These are phyloP conservation scores for Coniella lustricola DNA, from an alignment of 2,329 filamentous ascomycete species.

Conservation along the genomic window DNA sequence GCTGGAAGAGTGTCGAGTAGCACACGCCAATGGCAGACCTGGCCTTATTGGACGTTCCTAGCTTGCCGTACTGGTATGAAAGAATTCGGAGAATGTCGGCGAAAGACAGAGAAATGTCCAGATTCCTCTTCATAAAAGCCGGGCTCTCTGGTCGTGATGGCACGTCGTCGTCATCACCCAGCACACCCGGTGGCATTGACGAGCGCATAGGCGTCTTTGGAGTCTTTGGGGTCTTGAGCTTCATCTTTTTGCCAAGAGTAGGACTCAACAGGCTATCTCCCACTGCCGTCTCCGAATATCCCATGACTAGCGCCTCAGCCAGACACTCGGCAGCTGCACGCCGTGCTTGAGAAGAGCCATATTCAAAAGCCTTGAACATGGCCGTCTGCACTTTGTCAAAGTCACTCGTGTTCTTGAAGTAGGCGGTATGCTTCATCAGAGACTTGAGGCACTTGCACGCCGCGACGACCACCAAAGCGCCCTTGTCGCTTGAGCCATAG, in stretches of 20 bases:
- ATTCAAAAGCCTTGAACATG: conserved; percentile 83
- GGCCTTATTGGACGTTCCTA: conserved; percentile 70
- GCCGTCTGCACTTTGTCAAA: conserved; percentile 81
- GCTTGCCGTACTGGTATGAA: conserved; percentile 71
- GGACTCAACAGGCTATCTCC: conserved; percentile 48
- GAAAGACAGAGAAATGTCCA: conserved; percentile 67
- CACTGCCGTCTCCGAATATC: conserved; percentile 56
- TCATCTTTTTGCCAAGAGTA: conserved; percentile 53
- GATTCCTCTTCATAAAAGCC: conserved; percentile 61
- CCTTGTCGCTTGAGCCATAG: conserved; percentile 72
- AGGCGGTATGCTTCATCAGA: conserved; percentile 64
- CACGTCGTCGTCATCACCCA: conserved; percentile 67
- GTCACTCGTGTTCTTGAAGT: conserved; percentile 82
- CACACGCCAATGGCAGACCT: conserved; percentile 81
- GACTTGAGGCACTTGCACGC: conserved; percentile 74
- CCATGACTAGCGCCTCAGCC: conserved; percentile 74
- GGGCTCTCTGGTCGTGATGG: conserved; percentile 65
- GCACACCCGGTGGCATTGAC: conserved; percentile 48
- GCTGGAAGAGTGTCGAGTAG: conserved; percentile 73
- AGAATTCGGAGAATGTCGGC: conserved; percentile 72
- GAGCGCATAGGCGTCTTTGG: conserved; percentile 2
- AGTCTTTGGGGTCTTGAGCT: conserved; percentile 46
- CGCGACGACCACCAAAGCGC: conserved; percentile 68
- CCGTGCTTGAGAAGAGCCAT: conserved; percentile 63
- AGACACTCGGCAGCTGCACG: conserved; percentile 83